Base-by-base conservation (phyloP, 495 filamentous ascomycete species). In the Podospora pseudopauciseta region DNA sequence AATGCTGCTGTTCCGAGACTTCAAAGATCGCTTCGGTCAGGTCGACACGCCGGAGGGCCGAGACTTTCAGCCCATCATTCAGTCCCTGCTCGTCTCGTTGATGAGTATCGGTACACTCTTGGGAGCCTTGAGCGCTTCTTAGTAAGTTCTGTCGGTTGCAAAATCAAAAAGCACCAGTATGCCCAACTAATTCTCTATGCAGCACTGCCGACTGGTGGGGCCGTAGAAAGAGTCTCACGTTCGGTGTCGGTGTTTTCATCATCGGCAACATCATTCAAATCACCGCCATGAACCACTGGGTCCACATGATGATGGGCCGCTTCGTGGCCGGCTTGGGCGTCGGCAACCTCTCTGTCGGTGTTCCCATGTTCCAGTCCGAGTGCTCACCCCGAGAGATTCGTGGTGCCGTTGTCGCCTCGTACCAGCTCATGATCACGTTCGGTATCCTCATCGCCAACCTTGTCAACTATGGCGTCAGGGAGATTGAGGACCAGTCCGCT, bases 381-480 rank as follows among this genome's bases (percentile, higher is more conserved):
- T 77, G 71, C 39, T 67, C 67, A 5, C 89, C 89, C 23, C 74
- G 79, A 13, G 86, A 90, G 76, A 84, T 91, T 63, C 85, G 89
- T 68, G 89, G 88, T 70, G 86, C 87, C 53, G 75, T 80, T 54
- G 76, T 80, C 61, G 83, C 86, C 63, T 84, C 86, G 44, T 93
- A 92, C 78, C 91, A 93, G 80, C 84, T 93, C 32, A 89, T 92
- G 76, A 90, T 92, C 73, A 91, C 91, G 23, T 81, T 91, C 55
- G 91, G 91, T 65, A 91, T 93, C 76, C 87, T 92, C 69, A 82
- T 89, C 62, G 88, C 90, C 66, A 87, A 91, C 79, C 83, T 87
- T 65, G 81, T 93, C 81, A 92, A 92, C 77, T 91, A 77, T 32
- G 75, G 69, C 59, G 71, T 75, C 74, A 77, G 89, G 81, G 54